Evolutionary conservation across 2,329 filamentous ascomycete genomes (phyloP).

Genomic region (Massarina eburnea): DNA sequence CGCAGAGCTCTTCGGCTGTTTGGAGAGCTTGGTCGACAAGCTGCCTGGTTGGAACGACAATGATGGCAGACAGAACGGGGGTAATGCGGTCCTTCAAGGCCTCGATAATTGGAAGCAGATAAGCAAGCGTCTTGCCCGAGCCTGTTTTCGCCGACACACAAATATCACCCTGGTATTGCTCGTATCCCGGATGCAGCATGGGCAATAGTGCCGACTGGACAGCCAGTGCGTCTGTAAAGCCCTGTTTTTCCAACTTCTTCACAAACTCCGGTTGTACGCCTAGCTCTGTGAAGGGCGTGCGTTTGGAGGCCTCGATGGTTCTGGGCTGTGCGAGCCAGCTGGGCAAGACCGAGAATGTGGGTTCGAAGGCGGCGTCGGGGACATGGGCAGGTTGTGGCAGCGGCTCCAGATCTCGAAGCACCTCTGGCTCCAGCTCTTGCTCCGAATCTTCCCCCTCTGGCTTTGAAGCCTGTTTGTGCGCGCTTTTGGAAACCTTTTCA

Average conservation of each 20-base stretch:
- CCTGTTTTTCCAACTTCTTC: slow-evolving; percentile 65
- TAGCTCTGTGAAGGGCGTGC: slow-evolving; percentile 63
- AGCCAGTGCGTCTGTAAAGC: slow-evolving; percentile 72
- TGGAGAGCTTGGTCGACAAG: slow-evolving; percentile 84
- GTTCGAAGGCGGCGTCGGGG: slow-evolving; percentile 58
- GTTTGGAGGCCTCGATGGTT: slow-evolving; percentile 64
- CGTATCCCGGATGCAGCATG: slow-evolving; percentile 68
- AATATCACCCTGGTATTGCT: slow-evolving; percentile 70
- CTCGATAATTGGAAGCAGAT: slow-evolving; percentile 82
- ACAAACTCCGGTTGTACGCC: slow-evolving; percentile 64
- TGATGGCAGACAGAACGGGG: slow-evolving; percentile 72
- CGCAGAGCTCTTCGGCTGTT: slow-evolving; percentile 70
- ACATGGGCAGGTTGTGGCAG: slow-evolving; percentile 75
- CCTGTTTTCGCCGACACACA: slow-evolving; percentile 92
- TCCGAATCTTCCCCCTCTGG: slow-evolving; percentile 20
- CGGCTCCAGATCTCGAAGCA: slow-evolving; percentile 73
- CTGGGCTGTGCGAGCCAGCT: slow-evolving; percentile 77
- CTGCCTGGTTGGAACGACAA: slow-evolving; percentile 89
- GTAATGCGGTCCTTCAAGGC: slow-evolving; percentile 66
- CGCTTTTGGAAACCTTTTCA: slow-evolving; percentile 42
- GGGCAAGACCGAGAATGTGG: slow-evolving; percentile 77
- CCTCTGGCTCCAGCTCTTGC: slow-evolving; percentile 43
- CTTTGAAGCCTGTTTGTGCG: slow-evolving; percentile 21
- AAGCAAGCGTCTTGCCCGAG: slow-evolving; percentile 92
- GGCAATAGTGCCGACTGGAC: slow-evolving; percentile 81